Base-by-base conservation (phyloP, 345 rosid genomes). In the Pistacia integerrima region DNA sequence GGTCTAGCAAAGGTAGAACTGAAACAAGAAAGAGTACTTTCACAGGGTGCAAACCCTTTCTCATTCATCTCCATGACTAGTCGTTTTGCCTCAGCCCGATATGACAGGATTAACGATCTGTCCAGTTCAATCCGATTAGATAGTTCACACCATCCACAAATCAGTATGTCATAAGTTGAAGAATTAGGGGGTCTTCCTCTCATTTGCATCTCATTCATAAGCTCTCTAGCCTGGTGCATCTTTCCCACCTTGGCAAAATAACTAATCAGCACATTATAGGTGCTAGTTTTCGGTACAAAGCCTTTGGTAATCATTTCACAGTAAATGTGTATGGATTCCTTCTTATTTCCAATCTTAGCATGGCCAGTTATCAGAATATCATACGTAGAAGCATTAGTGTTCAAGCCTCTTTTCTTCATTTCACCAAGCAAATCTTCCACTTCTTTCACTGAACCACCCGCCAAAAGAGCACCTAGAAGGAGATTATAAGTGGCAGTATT, bases 221-320 rank as follows among this genome's bases (percentile, higher is more conserved):
- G 88, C 81, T 90, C 94, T 77, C 90, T 85, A 36, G 96, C 94
- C 81, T 92, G 94, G 64, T 78, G 82, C 97, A 95, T 89, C 83
- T 88, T 89, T 76, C 94, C 93, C 60, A 48, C 85, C 81, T 83
- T 88, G 52, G 90, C 84, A 82, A 93, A 89, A 70, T 83, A 86
- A 65, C 78, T 77, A 65, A 95, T 92, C 25, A 93, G 92, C 72
- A 90, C 87, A 72, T 95, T 93, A 67, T 88, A 95, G 66, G 97
- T 91, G 84, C 94, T 68, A 69, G 89, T 87, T 84, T 83, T 86
- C 1, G 94, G 99, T 66, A 93, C 84, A 76, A 89, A 88, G 72
- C 97, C 91, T 83, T 87, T 84, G 12, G 86, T 65, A 60, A 93
- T 85, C 99, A 93, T 93, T 80, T 93, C 89, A 82, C 92, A 93